phyloP scores from a whole-genome alignment of 768 basidiomycete species.

The Pisolithus sp. region DNA sequence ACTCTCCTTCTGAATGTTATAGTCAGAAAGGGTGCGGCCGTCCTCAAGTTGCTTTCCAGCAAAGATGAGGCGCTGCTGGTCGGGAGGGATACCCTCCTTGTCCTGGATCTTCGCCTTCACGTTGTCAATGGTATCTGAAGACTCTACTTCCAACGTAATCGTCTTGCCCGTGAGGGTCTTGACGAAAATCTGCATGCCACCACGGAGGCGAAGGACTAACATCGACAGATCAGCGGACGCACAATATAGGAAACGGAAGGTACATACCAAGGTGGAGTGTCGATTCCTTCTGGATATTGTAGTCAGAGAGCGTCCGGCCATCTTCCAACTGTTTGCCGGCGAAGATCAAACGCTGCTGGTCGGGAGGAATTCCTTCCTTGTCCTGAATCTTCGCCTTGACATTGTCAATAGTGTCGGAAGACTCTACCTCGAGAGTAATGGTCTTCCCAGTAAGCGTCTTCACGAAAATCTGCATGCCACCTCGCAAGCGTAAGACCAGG shows the following conservation, averaged over 20 bases:
- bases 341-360: constrained; percentile 81
- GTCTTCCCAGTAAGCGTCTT: constrained; percentile 66
- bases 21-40: constrained; percentile 66
- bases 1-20: constrained; percentile 63
- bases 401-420: constrained; percentile 41
- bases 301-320: constrained; percentile 44
- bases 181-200: constrained; percentile 60
- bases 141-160: constrained; percentile 52
- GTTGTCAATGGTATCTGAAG: background rate
- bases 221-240: constrained; percentile 70
- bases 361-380: constrained; percentile 79
- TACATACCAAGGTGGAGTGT: constrained; percentile 61
- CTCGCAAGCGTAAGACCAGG: constrained; percentile 70
- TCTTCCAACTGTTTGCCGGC: constrained; percentile 91
- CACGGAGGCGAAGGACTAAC: constrained; percentile 78
- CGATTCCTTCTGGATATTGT: constrained; percentile 61
- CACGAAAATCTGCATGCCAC: constrained; percentile 60
- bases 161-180: constrained; percentile 66
- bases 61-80: background rate
- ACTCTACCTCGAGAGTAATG: constrained; percentile 55
- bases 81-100: background rate
- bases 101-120: background rate
- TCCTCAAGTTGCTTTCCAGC: constrained; percentile 50
- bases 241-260: constrained; percentile 70
- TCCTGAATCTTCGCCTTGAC: constrained; percentile 85